Percentiles rank a stretch among this genome's conserved stretches.
These are phyloP conservation scores for Nitzschia sp. DNA, from an alignment of 108 stramenopile genomes.

Conservation along the genomic window DNA sequence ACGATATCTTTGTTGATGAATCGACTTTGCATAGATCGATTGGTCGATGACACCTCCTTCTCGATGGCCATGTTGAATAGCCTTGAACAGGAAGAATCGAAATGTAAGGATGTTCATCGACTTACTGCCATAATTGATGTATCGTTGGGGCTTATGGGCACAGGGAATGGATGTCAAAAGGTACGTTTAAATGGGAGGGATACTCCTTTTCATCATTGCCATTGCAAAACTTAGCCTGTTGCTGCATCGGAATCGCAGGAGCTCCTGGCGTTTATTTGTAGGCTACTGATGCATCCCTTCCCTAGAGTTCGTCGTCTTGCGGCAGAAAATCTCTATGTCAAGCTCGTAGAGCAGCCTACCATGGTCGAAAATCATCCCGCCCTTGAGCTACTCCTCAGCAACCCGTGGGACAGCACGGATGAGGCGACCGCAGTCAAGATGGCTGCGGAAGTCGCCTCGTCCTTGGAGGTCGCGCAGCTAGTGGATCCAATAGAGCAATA, in stretches of 20 bases:
- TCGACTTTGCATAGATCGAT: slow-evolving; percentile 62
- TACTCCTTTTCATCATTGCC: neutral
- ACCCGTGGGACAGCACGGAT: slow-evolving; percentile 22
- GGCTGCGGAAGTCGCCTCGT: slow-evolving; percentile 6
- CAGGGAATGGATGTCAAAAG: neutral
- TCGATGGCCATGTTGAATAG: slow-evolving; percentile 37
- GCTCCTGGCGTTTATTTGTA: slow-evolving; percentile 62
- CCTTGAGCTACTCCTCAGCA: slow-evolving; percentile 10
- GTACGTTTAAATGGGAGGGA: slow-evolving; percentile 5
- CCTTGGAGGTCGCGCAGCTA: neutral
- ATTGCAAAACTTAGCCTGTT: neutral
- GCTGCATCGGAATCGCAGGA: slow-evolving; percentile 23
- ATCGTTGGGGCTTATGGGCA: slow-evolving; percentile 48
- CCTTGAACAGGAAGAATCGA: slow-evolving; percentile 53
- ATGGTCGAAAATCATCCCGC: slow-evolving; percentile 15
- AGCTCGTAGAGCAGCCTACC: slow-evolving; percentile 58
- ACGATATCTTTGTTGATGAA: slow-evolving; percentile 74
- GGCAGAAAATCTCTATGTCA: slow-evolving; percentile 89
- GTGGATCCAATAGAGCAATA: neutral
- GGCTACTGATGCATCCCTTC: slow-evolving; percentile 79
- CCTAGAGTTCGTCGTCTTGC: slow-evolving; percentile 84
- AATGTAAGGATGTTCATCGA: slow-evolving; percentile 73
- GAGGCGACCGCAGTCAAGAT: neutral
- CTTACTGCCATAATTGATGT: slow-evolving; percentile 66
- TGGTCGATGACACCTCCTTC: slow-evolving; percentile 45